Evolutionary conservation across 176 grass and related monocot genomes (phyloP).

Genomic region (Lolium multiflorum): DNA sequence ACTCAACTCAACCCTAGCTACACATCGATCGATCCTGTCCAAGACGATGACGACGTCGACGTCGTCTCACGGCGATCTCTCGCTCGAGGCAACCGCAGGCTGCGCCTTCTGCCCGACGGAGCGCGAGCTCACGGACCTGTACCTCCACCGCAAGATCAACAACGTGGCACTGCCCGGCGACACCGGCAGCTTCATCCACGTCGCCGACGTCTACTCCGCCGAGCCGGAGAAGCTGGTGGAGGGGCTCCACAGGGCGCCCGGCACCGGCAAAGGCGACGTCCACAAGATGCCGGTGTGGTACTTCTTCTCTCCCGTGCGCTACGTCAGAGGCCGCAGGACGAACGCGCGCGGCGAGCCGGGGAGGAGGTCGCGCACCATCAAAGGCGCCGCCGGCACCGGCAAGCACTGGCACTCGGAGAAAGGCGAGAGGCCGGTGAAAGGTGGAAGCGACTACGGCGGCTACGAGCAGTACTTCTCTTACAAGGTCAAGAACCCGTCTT

Average conservation of each 20-base stretch:
- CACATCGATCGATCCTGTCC: too few species aligned
- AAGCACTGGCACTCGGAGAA: background rate
- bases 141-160: background rate
- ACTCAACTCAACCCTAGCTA: too few species aligned
- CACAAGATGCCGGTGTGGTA: background rate
- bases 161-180: background rate
- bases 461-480: background rate
- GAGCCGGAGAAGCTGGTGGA: background rate
- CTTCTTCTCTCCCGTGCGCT: slow-evolving; percentile 1
- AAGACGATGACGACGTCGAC: background rate
- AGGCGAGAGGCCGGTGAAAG: background rate
- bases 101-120: background rate
- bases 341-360: background rate
- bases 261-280: background rate
- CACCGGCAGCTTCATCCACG: slow-evolving; percentile 7
- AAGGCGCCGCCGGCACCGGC: background rate
- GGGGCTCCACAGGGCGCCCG: background rate
- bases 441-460: background rate
- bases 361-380: background rate
- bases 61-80: background rate
- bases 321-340: background rate
- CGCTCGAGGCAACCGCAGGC: too few species aligned
- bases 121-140: background rate
- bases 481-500: background rate
- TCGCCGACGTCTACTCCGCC: background rate